Evolutionary conservation across 1,284 basidiomycete genomes (phyloP), one percentile per base, ranked within the genome.

Genomic region (Ceratobasidium sp.): DNA sequence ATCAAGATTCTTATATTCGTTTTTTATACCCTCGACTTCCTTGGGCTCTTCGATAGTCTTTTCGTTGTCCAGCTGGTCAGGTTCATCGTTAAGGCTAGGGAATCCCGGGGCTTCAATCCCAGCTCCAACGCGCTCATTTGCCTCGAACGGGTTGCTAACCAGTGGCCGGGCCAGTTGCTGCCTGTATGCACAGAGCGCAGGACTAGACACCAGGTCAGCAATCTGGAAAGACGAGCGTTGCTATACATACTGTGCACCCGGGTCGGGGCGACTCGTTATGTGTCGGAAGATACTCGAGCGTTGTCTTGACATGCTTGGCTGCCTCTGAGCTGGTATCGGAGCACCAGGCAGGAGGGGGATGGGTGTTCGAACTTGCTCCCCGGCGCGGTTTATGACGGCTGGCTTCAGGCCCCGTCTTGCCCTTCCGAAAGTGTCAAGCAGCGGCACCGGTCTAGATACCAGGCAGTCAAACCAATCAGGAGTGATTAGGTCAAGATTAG

Each of bases 111-210:
- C 27, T 27, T 27, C n/a, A 24, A 31, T 7, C 8, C 31, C 71
- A 54, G 39, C 48, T 6, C 2, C 13, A 29, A 14, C 3, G 9
- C 34, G 5, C 9, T 54, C 22, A 16, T 61, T 37, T 8, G 13
- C 14, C 31, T 53, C 37, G 24, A 73, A 73, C 31, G 71, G 71
- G 48, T 73, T 73, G 27, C 48, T 48, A n/a, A 48, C 43, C 13
- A 73, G 2, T 0, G 71, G 71, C 8, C 71, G 71, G 5, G 19
- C 7, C 48, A 7, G 48, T n/a, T 22, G 19, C 6, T 51, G 8
- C 22, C 48, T 19, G 22, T 51, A 22, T 9, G 3, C 11, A 5
- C 19, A n/a, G 8, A 51, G 48, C 48, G 48, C 8, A 9, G 48
- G 19, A n/a, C 48, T 51, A 24, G 48, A 24, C 2, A 22, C 22